Conservation (phyloP, 2,329 filamentous ascomycete species). For the Didymella segeticola region DNA sequence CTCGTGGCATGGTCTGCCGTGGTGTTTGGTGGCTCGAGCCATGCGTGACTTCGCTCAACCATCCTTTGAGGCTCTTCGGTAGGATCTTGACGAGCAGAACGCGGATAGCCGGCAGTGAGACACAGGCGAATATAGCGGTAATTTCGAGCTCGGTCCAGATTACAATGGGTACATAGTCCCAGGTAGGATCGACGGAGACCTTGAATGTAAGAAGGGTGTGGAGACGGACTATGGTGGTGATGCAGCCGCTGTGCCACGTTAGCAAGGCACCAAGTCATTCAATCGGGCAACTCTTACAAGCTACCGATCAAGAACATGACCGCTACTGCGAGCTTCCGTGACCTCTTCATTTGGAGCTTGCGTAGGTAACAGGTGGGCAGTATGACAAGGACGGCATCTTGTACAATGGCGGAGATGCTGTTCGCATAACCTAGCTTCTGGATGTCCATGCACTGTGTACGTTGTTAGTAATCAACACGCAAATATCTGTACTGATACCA, state of each 20-base stretch:
- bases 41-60: neutral
- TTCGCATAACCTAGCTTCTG: slow-evolving; percentile 23
- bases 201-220: slow-evolving; percentile 25
- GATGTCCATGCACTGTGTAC: slow-evolving; percentile 18
- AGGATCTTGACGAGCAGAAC: slow-evolving; percentile 16
- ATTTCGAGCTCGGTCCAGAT: slow-evolving; percentile 32
- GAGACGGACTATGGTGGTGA: slow-evolving; percentile 32
- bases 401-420: slow-evolving; percentile 19
- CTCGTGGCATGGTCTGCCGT: neutral
- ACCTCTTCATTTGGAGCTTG: neutral
- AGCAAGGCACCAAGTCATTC: neutral
- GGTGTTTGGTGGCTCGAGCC: neutral
- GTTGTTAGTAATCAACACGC: neutral
- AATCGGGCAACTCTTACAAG: neutral
- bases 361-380: slow-evolving; percentile 15
- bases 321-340: neutral
- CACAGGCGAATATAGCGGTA: slow-evolving; percentile 8
- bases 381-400: slow-evolving; percentile 24
- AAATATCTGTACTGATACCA: neutral
- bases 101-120: slow-evolving; percentile 16
- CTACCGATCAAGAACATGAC: neutral
- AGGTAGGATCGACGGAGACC: slow-evolving; percentile 26
- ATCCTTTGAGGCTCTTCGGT: slow-evolving; percentile 2
- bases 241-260: slow-evolving; percentile 22
- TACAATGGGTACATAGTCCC: slow-evolving; percentile 27